A percentile compares a stretch with the other conserved stretches of the same genome.
These are phyloP conservation scores for Acacia crassicarpa DNA, from an alignment of 306 rosid genomes.

Conservation along the genomic window DNA sequence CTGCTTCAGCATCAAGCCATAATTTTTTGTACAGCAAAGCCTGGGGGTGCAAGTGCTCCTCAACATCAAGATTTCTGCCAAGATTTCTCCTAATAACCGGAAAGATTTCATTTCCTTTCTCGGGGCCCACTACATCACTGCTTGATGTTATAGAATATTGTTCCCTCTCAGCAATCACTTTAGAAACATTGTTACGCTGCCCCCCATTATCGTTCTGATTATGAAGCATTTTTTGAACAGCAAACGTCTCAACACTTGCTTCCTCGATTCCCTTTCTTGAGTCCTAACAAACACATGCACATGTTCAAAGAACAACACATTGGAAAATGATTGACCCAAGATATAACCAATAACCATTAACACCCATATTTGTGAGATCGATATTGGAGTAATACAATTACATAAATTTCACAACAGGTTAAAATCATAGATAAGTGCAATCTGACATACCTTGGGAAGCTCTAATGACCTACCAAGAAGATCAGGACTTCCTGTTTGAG, in stretches of 20 bases:
- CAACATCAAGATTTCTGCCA: constrained; percentile 37
- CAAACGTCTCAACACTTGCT: constrained; percentile 35
- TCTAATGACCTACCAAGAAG: constrained; percentile 38
- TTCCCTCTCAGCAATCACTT: constrained; percentile 32
- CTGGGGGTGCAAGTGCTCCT: constrained; percentile 49
- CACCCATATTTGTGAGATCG: neutral
- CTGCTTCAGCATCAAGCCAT: constrained; percentile 74
- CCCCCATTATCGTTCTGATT: constrained; percentile 23
- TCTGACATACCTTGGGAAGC: constrained; percentile 49
- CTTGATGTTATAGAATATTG: constrained; percentile 36
- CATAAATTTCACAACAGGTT: neutral
- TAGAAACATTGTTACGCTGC: constrained; percentile 30
- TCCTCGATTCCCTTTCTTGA: constrained; percentile 38
- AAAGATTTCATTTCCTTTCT: constrained; percentile 42
- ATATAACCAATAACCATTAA: neutral
- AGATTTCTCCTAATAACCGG: constrained; percentile 44
- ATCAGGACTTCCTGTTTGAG: constrained; percentile 32
- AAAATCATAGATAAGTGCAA: constrained; percentile 10
- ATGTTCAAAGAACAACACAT: constrained; percentile 24
- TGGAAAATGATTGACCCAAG: neutral
- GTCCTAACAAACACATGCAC: constrained; percentile 39
- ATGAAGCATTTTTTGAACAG: constrained; percentile 32
- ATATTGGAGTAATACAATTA: neutral
- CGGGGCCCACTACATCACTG: constrained; percentile 36
- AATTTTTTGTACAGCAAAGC: constrained; percentile 47